A percentile compares a stretch with the other conserved stretches of the same genome.
Conservation (phyloP, 805 yeast genomes). For the Ogataea nitratoaversa region DNA sequence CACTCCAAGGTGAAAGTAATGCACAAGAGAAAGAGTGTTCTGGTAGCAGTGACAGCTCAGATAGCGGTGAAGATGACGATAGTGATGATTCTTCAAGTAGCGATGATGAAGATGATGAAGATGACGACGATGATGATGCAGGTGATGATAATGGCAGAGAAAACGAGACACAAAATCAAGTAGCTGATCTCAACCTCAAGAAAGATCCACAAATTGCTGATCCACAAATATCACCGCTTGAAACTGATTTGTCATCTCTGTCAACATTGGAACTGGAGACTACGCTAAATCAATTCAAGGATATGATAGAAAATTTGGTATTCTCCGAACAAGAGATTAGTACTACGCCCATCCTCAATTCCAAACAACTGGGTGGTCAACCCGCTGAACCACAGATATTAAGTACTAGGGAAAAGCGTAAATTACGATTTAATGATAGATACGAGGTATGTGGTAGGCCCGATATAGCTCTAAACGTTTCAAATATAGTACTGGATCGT, state of each 20-base stretch:
- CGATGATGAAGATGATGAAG: background rate
- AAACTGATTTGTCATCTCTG: background rate
- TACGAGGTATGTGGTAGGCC: background rate
- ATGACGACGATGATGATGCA: background rate
- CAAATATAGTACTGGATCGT: constrained; percentile 4
- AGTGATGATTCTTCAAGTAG: constrained; percentile 3
- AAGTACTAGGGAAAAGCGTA: background rate
- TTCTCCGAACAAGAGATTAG: background rate
- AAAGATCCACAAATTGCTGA: background rate
- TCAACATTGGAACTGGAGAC: background rate
- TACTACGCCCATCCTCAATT: background rate
- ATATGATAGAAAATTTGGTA: background rate
- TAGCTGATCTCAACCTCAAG: background rate
- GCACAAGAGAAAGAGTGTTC: constrained; percentile 1
- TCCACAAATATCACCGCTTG: background rate
- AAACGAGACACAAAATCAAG: background rate
- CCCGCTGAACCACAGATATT: background rate
- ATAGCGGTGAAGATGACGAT: constrained; percentile 1
- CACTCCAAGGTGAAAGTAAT: background rate
- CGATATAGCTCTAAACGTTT: background rate
- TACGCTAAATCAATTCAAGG: background rate
- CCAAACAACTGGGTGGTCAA: background rate
- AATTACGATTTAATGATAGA: background rate
- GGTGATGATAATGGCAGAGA: background rate
- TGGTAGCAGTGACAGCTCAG: background rate